A percentile compares a stretch with the other conserved stretches of the same genome.
Evolutionary conservation across 495 filamentous ascomycete species (phyloP).

Genomic region (Xylaria scruposa): DNA sequence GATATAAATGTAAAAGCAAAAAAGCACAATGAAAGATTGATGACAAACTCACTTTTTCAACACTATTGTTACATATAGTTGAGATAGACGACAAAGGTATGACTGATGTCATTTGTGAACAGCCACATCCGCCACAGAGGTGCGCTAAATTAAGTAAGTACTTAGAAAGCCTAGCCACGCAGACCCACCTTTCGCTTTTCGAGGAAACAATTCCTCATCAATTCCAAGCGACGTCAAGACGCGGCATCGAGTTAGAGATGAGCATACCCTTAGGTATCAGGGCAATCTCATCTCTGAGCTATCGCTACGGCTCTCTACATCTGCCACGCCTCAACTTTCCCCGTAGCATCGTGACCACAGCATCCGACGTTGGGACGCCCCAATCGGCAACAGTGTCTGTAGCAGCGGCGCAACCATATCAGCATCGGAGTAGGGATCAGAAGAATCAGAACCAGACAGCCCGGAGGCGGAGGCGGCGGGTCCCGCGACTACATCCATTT

Average conservation of each 20-base stretch:
- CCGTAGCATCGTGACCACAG: neutral
- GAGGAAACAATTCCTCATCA: neutral
- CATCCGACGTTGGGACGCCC: neutral
- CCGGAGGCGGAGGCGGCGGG: neutral
- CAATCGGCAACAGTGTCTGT: neutral
- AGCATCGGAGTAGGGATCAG: neutral
- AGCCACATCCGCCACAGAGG: neutral
- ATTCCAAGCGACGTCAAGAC: neutral
- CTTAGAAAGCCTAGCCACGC: neutral
- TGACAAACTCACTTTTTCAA: no score
- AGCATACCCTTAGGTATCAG: neutral
- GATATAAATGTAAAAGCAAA: no score
- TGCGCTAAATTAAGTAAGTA: neutral
- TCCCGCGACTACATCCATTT: constrained; percentile 10
- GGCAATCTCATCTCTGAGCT: neutral
- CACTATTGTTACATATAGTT: no score
- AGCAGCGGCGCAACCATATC: neutral
- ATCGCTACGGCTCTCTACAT: neutral
- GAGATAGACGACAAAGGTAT: no score
- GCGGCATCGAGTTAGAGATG: neutral
- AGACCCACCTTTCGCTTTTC: neutral
- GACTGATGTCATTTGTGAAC: neutral
- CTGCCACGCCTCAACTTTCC: neutral
- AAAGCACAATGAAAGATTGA: no score
- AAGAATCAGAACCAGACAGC: neutral